These are phyloP conservation scores for Bryoglossum gracile DNA, from an alignment of 495 filamentous ascomycete genomes.

Conservation along the genomic window DNA sequence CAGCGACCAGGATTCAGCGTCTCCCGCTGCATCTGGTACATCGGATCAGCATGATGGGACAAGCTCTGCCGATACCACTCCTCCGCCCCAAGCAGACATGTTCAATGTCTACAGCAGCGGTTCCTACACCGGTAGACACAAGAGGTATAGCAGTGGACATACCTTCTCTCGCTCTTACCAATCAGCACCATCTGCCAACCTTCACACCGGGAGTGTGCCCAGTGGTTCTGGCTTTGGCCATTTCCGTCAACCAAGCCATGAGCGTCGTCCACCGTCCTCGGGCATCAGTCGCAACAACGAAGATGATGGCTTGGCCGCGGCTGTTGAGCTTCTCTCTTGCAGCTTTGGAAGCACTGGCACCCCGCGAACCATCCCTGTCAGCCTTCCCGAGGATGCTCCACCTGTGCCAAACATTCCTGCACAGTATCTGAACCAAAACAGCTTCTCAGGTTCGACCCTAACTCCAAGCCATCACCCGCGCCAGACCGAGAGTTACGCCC, in stretches of 20 bases:
- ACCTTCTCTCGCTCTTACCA: slow-evolving; percentile 80
- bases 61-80: slow-evolving; percentile 65
- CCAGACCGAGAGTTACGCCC: slow-evolving; percentile 29
- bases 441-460: slow-evolving; percentile 27
- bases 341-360: slow-evolving; percentile 86
- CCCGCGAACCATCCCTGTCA: slow-evolving; percentile 60
- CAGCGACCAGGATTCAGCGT: slow-evolving; percentile 75
- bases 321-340: slow-evolving; percentile 82
- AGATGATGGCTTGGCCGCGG: slow-evolving; percentile 78
- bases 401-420: slow-evolving; percentile 81
- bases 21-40: slow-evolving; percentile 68
- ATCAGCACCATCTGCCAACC: slow-evolving; percentile 53
- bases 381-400: slow-evolving; percentile 68
- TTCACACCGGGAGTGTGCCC: slow-evolving; percentile 43
- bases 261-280: slow-evolving; percentile 54
- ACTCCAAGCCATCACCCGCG: slow-evolving; percentile 23
- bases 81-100: slow-evolving; percentile 52
- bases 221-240: slow-evolving; percentile 43
- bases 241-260: slow-evolving; percentile 47
- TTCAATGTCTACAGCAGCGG: slow-evolving; percentile 29
- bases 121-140: slow-evolving; percentile 43
- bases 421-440: slow-evolving; percentile 51
- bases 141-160: slow-evolving; percentile 60
- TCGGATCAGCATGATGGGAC: slow-evolving; percentile 64
- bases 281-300: slow-evolving; percentile 59